Percentiles rank a stretch among this genome's conserved stretches.
These are phyloP conservation scores for Aegilops umbellulata DNA, from an alignment of 176 grass and related monocot genomes.

Conservation along the genomic window DNA sequence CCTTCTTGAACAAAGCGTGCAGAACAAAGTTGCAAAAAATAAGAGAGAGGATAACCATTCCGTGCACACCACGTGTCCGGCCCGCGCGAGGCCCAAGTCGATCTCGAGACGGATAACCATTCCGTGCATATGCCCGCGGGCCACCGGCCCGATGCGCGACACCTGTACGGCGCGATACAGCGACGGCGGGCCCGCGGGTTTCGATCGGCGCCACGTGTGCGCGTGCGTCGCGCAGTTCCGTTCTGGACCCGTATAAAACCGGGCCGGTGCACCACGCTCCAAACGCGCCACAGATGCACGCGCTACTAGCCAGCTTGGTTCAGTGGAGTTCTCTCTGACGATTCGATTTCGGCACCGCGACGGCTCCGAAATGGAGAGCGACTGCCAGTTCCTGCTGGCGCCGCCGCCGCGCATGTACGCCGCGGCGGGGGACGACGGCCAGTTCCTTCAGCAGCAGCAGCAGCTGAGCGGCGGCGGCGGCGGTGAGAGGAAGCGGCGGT, in stretches of 20 bases:
- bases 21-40: too few species aligned
- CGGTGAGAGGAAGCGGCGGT: slow-evolving; percentile 68
- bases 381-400: slow-evolving; percentile 20
- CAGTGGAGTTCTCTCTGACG: not conserved
- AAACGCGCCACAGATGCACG: not conserved
- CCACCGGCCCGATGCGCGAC: slow-evolving; percentile 4
- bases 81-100: not conserved
- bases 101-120: slow-evolving; percentile 30
- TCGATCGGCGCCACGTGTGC: slow-evolving; percentile 12
- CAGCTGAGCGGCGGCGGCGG: not conserved
- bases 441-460: not conserved
- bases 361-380: slow-evolving; percentile 25
- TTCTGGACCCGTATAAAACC: slow-evolving; percentile 11
- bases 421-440: not conserved
- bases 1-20: too few species aligned
- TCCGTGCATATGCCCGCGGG: not conserved
- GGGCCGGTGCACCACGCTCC: not conserved
- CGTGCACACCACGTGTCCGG: slow-evolving; percentile 30
- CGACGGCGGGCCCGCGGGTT: not conserved
- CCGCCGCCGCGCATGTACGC: not conserved
- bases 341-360: not conserved
- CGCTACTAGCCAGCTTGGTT: not conserved
- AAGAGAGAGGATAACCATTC: not conserved
- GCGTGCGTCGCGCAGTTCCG: not conserved
- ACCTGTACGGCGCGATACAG: slow-evolving; percentile 6